A percentile compares a stretch with the other conserved stretches of the same genome.
Conservation (phyloP, 164 flowering plant species). For the Pachysandra terminalis region DNA sequence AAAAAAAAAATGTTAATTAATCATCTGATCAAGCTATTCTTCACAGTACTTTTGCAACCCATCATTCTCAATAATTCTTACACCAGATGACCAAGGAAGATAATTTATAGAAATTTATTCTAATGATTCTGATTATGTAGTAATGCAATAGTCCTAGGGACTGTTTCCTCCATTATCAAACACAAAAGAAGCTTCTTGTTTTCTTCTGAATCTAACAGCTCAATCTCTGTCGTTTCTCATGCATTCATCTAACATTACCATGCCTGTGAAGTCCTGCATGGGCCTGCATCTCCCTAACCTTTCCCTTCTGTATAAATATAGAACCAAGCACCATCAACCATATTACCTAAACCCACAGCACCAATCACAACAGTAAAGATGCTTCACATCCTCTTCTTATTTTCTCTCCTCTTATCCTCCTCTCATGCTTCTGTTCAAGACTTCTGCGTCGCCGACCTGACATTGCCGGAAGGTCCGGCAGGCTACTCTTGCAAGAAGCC, state of each 20-base stretch:
- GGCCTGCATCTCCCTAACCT: too few species aligned
- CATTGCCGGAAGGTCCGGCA: conserved; percentile 20
- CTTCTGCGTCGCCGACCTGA: conserved; percentile 38
- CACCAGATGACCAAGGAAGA: too few species aligned
- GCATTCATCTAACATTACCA: background rate
- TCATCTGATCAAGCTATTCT: too few species aligned
- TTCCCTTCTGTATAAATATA: too few species aligned
- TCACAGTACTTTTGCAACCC: too few species aligned
- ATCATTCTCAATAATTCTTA: too few species aligned
- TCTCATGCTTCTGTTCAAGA: conserved; percentile 24
- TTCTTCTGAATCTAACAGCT: conserved; percentile 15
- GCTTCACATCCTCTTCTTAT: conserved; percentile 17
- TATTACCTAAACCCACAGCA: too few species aligned
- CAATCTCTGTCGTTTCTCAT: conserved; percentile 17
- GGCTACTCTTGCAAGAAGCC: conserved; percentile 40
- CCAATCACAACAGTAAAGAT: background rate
- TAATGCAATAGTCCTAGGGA: too few species aligned
- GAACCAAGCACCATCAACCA: too few species aligned
- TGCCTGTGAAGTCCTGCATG: conserved; percentile 18
- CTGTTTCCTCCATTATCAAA: conserved; percentile 4
- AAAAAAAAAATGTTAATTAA: too few species aligned
- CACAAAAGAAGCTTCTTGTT: conserved; percentile 25
- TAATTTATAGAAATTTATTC: too few species aligned
- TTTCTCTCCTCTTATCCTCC: conserved; percentile 11
- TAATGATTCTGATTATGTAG: too few species aligned